Evolutionary conservation across 2,329 filamentous ascomycete genomes (phyloP), one percentile per base, ranked within the genome.

Genomic region (Ophiocordyceps sinensis): DNA sequence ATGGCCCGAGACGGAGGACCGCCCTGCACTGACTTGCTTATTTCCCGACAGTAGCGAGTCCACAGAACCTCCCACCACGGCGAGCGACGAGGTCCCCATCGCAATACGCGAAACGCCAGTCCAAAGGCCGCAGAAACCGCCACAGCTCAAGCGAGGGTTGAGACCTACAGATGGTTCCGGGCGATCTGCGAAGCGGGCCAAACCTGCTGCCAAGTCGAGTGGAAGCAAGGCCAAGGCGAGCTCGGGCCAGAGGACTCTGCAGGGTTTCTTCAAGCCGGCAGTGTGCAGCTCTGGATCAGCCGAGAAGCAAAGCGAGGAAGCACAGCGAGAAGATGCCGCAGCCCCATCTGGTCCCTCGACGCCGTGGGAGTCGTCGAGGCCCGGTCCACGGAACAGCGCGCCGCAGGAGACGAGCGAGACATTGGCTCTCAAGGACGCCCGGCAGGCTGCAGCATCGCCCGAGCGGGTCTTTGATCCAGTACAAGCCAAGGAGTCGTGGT

Each of bases 401-500:
- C 23, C 9, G 6, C 5, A 9, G 6, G 9, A 26, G 9, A 9
- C 23, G 6, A 26, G 23, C 23, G 9, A 26, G 9, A 9, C 23
- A 5, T 26, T 9, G 23, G 3, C 23, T 26, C 9, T 9, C 3
- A 26, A 7, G 23, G 23, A 26, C 23, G 23, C 23, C 23, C 6
- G 23, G 9, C 23, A 26, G 6, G 2, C 23, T 26, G 23, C 41
- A 41, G 41, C 42, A 11, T 38, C 47, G 21, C 47, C 55, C 3
- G 66, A 61, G 9, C 67, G 59, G 42, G 66, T 75, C 2, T 68
- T 82, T 45, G 83, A 88, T 49, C 79, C 82, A 0, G 76, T 86
- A 39, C 69, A 75, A 45, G 73, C 74, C 37, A 89, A 85, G 56
- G 82, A 91, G 53, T 82, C 81, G 19, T 96, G 91, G 91, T 79